phyloP scores from a whole-genome alignment of 352 stramenopile genomes.

The Elongisporangium anandrum region DNA sequence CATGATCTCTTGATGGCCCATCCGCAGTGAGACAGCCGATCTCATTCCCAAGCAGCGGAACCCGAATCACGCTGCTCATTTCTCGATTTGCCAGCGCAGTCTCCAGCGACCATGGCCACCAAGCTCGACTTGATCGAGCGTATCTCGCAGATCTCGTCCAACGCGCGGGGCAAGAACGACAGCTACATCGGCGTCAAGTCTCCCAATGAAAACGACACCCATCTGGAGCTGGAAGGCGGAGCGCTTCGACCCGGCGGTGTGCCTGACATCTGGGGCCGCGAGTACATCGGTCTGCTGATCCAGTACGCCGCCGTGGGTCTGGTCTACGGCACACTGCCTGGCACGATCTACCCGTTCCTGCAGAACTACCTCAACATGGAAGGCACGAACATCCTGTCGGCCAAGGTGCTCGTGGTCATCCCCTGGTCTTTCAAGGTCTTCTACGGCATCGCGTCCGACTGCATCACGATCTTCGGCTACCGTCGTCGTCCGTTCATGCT shows the following conservation, averaged over 20 bases:
- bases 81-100: too few relatives aligned
- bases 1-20: too few relatives aligned
- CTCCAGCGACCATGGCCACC: too few relatives aligned
- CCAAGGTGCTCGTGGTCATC: conserved; percentile 30
- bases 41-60: too few relatives aligned
- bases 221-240: conserved; percentile 24
- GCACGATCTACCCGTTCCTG: conserved; percentile 40
- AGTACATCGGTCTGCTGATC: conserved; percentile 31
- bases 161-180: conserved; percentile 1
- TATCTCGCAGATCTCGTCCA: too few relatives aligned
- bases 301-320: conserved; percentile 45
- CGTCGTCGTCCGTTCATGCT: conserved; percentile 53
- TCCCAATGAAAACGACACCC: conserved; percentile 7
- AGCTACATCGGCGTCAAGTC: conserved; percentile 22
- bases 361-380: conserved; percentile 47
- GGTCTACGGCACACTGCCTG: conserved; percentile 32
- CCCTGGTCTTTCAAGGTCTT: conserved; percentile 63
- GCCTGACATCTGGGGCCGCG: conserved; percentile 24
- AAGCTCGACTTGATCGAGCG: too few relatives aligned
- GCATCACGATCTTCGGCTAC: conserved; percentile 40
- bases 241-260: conserved; percentile 31
- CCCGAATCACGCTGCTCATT: too few relatives aligned
- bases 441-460: conserved; percentile 48
- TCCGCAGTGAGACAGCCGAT: too few relatives aligned
- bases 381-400: conserved; percentile 30